Conservation (phyloP, 2,329 filamentous ascomycete genomes). For the Hymenoscyphus linearis region DNA sequence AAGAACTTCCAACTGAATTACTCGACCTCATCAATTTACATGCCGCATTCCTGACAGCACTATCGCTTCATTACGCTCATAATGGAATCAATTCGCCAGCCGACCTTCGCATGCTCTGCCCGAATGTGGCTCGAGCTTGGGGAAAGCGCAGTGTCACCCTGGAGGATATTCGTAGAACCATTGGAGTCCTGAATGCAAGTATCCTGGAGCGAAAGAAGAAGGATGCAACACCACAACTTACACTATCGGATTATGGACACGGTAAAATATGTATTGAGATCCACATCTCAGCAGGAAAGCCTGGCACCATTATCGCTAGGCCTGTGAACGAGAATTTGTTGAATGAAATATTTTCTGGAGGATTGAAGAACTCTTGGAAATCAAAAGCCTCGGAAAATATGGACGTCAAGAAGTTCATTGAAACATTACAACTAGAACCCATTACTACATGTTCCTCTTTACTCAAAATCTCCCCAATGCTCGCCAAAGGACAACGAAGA, state of each 20-base stretch:
- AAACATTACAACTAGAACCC: conserved; percentile 49
- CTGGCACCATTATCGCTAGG: conserved; percentile 28
- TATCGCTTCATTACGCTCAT: conserved; percentile 65
- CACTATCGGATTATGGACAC: conserved; percentile 46
- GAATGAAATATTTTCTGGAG: conserved; percentile 49
- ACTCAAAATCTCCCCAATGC: conserved; percentile 48
- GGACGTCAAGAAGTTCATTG: conserved; percentile 41
- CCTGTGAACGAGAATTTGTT: conserved; percentile 47
- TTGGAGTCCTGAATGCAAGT: conserved; percentile 51
- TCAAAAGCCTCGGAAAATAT: conserved; percentile 13
- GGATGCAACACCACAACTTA: conserved; percentile 32
- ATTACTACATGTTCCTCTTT: conserved; percentile 48
- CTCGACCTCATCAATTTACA: conserved; percentile 59
- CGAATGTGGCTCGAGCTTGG: conserved; percentile 63
- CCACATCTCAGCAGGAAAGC: conserved; percentile 9
- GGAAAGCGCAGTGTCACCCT: conserved; percentile 62
- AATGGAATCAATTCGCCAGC: conserved; percentile 58
- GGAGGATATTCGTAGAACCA: conserved; percentile 60
- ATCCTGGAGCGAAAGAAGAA: conserved; percentile 34
- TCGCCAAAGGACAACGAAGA: conserved; percentile 62
- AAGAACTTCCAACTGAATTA: conserved; percentile 44
- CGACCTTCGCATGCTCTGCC: conserved; percentile 56
- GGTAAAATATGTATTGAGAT: conserved; percentile 56
- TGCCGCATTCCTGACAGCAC: conserved; percentile 60
- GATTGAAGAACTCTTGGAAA: conserved; percentile 43